phyloP scores from a whole-genome alignment of 345 rosid genomes.

The Bruguiera parviflora region DNA sequence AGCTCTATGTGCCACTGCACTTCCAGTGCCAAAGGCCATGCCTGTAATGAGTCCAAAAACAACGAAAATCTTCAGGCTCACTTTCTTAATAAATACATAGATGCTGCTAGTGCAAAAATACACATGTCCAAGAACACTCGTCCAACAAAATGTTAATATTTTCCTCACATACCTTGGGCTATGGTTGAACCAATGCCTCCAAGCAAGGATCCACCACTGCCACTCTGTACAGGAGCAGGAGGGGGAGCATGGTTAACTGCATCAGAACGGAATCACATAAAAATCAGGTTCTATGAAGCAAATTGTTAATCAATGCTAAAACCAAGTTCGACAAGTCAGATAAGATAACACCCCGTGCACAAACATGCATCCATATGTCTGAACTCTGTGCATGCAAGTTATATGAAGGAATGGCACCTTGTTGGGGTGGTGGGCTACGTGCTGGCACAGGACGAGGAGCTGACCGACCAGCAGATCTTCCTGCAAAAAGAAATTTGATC shows the following conservation, averaged over 20 bases:
- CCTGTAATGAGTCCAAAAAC: slow-evolving; percentile 34
- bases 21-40: slow-evolving; percentile 95
- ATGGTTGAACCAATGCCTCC: slow-evolving; percentile 96
- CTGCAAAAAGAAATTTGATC: slow-evolving; percentile 26
- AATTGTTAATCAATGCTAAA: too few species aligned
- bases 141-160: not conserved
- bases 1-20: slow-evolving; percentile 94
- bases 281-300: not conserved
- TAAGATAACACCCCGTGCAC: too few species aligned
- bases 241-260: slow-evolving; percentile 83
- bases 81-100: too few species aligned
- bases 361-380: too few species aligned
- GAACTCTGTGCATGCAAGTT: too few species aligned
- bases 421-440: slow-evolving; percentile 55
- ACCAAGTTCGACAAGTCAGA: too few species aligned
- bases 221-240: slow-evolving; percentile 63
- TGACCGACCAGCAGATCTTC: slow-evolving; percentile 65
- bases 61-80: not conserved
- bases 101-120: not conserved
- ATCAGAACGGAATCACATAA: slow-evolving; percentile 3
- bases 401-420: slow-evolving; percentile 30
- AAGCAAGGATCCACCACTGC: slow-evolving; percentile 64
- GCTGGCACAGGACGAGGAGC: slow-evolving; percentile 37
- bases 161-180: slow-evolving; percentile 72
- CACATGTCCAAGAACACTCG: not conserved